Conservation (phyloP, 2,329 filamentous ascomycete genomes). For the Endothia cerciana region DNA sequence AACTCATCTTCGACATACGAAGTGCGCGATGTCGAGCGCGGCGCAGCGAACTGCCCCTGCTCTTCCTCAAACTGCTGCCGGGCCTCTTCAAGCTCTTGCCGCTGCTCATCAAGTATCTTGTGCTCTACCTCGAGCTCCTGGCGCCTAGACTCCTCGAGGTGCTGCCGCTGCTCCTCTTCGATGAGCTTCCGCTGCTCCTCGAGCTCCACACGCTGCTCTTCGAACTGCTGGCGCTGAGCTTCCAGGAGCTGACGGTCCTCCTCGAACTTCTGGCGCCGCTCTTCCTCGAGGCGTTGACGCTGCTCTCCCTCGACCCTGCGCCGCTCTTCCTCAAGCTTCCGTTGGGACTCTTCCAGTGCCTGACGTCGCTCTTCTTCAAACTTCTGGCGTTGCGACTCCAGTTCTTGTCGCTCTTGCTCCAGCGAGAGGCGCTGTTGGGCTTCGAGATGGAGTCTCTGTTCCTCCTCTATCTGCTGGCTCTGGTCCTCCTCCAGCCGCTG, state of each 20-base stretch:
- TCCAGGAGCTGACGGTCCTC: constrained; percentile 27
- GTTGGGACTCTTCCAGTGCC: constrained; percentile 31
- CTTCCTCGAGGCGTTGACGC: constrained; percentile 34
- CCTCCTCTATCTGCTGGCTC: constrained; percentile 36
- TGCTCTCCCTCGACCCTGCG: constrained; percentile 34
- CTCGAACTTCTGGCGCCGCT: constrained; percentile 28
- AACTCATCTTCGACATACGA: constrained; percentile 28
- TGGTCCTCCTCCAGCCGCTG: constrained; percentile 46
- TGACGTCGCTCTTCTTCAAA: constrained; percentile 28
- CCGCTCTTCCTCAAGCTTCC: constrained; percentile 41
- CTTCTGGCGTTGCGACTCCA: constrained; percentile 23
- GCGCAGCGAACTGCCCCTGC: constrained; percentile 31
- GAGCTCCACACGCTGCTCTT: constrained; percentile 28
- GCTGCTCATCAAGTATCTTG: constrained; percentile 26
- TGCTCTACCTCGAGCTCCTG: constrained; percentile 27
- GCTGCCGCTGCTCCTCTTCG: constrained; percentile 26
- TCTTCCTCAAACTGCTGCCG: constrained; percentile 31
- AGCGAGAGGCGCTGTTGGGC: constrained; percentile 21
- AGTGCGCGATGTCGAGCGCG: constrained; percentile 29
- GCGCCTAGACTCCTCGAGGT: constrained; percentile 24
- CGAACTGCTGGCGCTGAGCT: constrained; percentile 27
- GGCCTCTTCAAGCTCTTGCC: constrained; percentile 26
- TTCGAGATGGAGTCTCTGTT: constrained; percentile 34
- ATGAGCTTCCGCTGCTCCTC: constrained; percentile 26
- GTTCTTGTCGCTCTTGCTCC: constrained; percentile 26